These are phyloP conservation scores for Aristolochia californica DNA, from an alignment of 164 flowering plant species.

Conservation along the genomic window DNA sequence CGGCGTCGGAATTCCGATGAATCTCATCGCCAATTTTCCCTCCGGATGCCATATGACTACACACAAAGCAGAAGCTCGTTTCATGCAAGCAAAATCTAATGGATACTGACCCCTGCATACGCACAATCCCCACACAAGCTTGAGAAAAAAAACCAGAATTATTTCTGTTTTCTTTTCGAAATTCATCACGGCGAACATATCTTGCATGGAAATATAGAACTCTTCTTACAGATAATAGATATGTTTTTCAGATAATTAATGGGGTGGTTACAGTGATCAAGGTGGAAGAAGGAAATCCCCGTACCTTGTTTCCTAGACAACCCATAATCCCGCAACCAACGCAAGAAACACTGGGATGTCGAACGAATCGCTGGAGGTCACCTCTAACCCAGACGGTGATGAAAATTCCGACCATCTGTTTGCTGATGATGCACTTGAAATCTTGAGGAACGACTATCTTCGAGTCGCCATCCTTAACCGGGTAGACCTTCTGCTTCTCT, in stretches of 20 bases:
- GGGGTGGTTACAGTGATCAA: too few relatives aligned
- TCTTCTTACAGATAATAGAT: too few relatives aligned
- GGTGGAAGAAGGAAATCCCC: too few relatives aligned
- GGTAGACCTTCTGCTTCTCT: slow-evolving; percentile 12
- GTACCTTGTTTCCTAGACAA: slow-evolving; percentile 74
- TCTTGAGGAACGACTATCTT: slow-evolving; percentile 12
- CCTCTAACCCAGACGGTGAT: slow-evolving; percentile 57
- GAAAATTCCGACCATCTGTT: slow-evolving; percentile 72
- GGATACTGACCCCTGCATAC: slow-evolving; percentile 59
- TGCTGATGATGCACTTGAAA: slow-evolving; percentile 47
- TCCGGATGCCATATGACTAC: slow-evolving; percentile 70
- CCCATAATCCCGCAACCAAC: slow-evolving; percentile 82
- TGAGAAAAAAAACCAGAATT: neutral
- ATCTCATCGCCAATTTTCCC: slow-evolving; percentile 49
- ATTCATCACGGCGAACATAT: too few relatives aligned
- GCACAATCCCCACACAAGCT: neutral
- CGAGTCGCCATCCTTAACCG: slow-evolving; percentile 10
- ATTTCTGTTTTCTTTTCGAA: too few relatives aligned
- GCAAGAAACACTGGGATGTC: slow-evolving; percentile 48
- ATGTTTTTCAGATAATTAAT: neutral
- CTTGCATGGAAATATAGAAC: too few relatives aligned
- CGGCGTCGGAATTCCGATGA: slow-evolving; percentile 40
- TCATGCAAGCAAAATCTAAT: slow-evolving; percentile 51
- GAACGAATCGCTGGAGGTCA: slow-evolving; percentile 29
- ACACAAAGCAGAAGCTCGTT: slow-evolving; percentile 78